A percentile compares a stretch with the other conserved stretches of the same genome.
Conservation (phyloP, 306 rosid genomes). For the Lathyrus aphaca region DNA sequence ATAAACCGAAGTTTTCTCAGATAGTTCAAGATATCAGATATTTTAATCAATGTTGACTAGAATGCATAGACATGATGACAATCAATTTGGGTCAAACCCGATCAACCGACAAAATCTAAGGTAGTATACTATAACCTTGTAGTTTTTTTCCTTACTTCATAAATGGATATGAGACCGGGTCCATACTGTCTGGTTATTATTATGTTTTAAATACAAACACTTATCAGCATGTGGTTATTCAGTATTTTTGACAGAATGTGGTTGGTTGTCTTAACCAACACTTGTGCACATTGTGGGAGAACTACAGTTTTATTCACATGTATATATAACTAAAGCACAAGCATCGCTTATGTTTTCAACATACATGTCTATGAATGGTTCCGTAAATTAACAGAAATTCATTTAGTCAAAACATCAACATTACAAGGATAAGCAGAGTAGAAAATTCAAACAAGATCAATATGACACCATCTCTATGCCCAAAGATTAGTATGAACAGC, state of each 20-base stretch:
- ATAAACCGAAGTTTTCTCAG: slow-evolving; percentile 34
- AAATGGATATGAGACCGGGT: neutral
- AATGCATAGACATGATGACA: slow-evolving; percentile 1
- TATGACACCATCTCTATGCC: neutral
- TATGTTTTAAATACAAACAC: slow-evolving; percentile 1
- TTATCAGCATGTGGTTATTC: slow-evolving; percentile 11
- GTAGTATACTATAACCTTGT: neutral
- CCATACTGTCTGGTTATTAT: neutral
- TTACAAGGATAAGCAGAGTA: slow-evolving; percentile 21
- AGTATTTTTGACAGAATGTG: too few relatives aligned
- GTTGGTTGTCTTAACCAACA: neutral
- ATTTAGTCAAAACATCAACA: slow-evolving; percentile 11
- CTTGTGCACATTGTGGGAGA: slow-evolving; percentile 1
- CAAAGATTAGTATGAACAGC: neutral
- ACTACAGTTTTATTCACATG: slow-evolving; percentile 4
- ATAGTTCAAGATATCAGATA: slow-evolving; percentile 34
- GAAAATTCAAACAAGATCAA: slow-evolving; percentile 23
- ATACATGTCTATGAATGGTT: slow-evolving; percentile 22
- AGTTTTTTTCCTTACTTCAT: neutral
- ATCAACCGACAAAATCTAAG: slow-evolving; percentile 21
- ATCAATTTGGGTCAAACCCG: neutral
- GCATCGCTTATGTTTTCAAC: slow-evolving; percentile 26
- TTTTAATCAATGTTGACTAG: slow-evolving; percentile 24
- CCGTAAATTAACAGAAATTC: slow-evolving; percentile 9
- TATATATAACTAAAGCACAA: neutral